A percentile compares a stretch with the other conserved stretches of the same genome.
phyloP scores from a whole-genome alignment of 2,329 filamentous ascomycete species.

The Fusarium sacchari region DNA sequence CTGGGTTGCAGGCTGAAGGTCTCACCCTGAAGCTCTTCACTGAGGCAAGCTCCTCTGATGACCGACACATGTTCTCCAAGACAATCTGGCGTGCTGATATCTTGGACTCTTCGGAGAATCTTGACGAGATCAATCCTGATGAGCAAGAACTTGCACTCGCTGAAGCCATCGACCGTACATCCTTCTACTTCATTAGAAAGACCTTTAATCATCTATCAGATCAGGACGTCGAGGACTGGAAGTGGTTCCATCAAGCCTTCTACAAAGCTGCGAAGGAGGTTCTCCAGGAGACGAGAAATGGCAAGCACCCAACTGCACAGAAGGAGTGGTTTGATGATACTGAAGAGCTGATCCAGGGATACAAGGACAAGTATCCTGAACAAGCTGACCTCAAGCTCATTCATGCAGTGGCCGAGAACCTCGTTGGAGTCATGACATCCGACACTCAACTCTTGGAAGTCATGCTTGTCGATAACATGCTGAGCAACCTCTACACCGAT shows the following conservation, averaged over 20 bases:
- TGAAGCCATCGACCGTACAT: background rate
- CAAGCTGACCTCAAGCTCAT: slow-evolving; percentile 6
- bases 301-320: background rate
- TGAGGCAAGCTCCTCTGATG: background rate
- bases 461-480: background rate
- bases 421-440: background rate
- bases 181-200: background rate
- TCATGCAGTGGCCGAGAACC: background rate
- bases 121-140: background rate
- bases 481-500: background rate
- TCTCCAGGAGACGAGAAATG: background rate
- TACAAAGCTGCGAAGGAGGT: background rate
- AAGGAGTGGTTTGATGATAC: background rate
- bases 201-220: background rate
- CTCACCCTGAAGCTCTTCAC: background rate
- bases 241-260: background rate
- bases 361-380: background rate
- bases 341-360: background rate
- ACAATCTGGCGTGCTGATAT: background rate
- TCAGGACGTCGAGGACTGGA: background rate
- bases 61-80: background rate
- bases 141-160: background rate
- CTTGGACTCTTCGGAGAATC: background rate
- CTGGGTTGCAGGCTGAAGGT: background rate
- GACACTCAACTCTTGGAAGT: background rate